Conservation (phyloP, 2,329 filamentous ascomycete species). For the Trichoderma aggressivum region DNA sequence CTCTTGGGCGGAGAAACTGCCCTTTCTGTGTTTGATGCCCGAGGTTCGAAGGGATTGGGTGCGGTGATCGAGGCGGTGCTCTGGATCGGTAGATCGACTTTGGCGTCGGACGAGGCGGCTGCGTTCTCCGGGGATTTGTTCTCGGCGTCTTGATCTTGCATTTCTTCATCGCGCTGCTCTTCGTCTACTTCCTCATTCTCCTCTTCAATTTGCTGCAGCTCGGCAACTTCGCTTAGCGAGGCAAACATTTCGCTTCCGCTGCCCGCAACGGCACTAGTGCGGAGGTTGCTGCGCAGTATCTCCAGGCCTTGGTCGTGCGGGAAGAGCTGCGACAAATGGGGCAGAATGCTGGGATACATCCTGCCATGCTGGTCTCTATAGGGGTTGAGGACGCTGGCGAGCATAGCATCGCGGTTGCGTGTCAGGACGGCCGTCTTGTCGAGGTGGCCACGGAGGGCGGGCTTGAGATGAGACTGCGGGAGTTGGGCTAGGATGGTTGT, state of each 20-base stretch:
- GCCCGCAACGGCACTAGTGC: constrained; percentile 33
- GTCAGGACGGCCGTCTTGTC: constrained; percentile 78
- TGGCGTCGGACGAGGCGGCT: constrained; percentile 22
- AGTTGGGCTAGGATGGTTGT: constrained; percentile 59
- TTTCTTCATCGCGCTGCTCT: constrained; percentile 27
- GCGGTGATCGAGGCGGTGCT: constrained; percentile 33
- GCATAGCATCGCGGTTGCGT: constrained; percentile 66
- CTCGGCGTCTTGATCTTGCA: constrained; percentile 16
- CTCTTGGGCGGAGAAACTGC: constrained; percentile 35
- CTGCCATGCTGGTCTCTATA: constrained; percentile 61
- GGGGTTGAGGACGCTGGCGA: constrained; percentile 79
- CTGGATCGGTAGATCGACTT: constrained; percentile 29
- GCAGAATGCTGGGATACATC: constrained; percentile 70
- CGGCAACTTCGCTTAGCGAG: constrained; percentile 36
- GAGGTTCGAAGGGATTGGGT: constrained; percentile 36
- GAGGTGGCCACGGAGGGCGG: constrained; percentile 68
- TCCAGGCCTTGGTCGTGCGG: constrained; percentile 65
- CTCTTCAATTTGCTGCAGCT: constrained; percentile 37
- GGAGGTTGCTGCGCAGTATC: constrained; percentile 61
- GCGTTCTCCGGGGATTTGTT: constrained; percentile 14
- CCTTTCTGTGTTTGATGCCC: constrained; percentile 20
- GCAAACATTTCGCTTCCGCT: constrained; percentile 29
- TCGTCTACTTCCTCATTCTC: constrained; percentile 37
- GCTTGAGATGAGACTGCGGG: constrained; percentile 64
- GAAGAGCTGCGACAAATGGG: constrained; percentile 69